Percentiles rank a stretch among this genome's conserved stretches.
Evolutionary conservation across 345 rosid genomes (phyloP).

Genomic region (Eucalyptus brandiana): DNA sequence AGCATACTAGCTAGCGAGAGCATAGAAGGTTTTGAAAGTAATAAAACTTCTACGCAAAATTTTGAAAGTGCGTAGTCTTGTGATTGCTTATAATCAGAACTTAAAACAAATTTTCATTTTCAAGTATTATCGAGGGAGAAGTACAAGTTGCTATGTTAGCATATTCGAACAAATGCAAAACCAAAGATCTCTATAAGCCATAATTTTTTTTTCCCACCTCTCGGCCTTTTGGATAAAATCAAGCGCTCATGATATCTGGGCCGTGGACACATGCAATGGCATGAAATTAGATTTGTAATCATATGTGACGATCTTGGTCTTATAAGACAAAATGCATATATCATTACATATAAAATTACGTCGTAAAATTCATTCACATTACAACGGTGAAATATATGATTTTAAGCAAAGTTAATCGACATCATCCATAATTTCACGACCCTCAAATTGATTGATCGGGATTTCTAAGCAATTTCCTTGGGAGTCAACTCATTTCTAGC

Average conservation of each 20-base stretch:
- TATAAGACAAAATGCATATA: not conserved
- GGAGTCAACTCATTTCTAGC: not conserved
- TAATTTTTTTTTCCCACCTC: not conserved
- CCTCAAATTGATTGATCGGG: not conserved
- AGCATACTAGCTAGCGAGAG: too few species aligned
- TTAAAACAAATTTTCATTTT: not conserved
- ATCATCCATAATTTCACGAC: not conserved
- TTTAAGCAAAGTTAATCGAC: not conserved
- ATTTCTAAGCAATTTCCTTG: not conserved
- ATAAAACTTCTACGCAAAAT: not conserved
- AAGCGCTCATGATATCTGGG: not conserved
- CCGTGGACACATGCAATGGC: not conserved
- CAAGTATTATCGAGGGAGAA: not conserved
- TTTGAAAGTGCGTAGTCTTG: not conserved
- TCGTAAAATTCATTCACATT: not conserved
- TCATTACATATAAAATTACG: not conserved
- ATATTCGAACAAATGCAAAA: not conserved
- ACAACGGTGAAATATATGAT: rapidly evolving
- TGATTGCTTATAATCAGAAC: too few species aligned
- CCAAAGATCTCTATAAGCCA: not conserved
- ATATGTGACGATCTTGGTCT: not conserved
- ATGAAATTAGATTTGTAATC: not conserved
- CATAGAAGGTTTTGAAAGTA: not conserved
- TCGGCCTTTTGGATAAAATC: not conserved
- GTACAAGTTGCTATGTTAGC: not conserved